Evolutionary conservation across 768 basidiomycete genomes (phyloP).

Genomic region (Collybia mongolica): DNA sequence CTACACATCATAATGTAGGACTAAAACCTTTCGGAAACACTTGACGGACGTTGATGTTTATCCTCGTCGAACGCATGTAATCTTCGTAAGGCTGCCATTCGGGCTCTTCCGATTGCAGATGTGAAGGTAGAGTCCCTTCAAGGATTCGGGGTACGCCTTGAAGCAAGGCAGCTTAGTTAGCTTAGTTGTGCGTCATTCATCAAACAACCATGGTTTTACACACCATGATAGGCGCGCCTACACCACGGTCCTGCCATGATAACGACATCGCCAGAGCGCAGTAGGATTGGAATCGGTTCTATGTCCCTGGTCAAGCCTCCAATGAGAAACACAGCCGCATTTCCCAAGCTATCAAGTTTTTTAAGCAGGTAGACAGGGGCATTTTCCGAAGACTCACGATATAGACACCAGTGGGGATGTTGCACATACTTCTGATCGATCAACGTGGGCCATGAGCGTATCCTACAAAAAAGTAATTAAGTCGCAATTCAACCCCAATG

Average conservation of each 20-base stretch:
- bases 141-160: conserved; percentile 86
- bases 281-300: conserved; percentile 75
- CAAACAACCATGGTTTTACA: conserved; percentile 15
- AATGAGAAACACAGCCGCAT: conserved; percentile 86
- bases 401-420: conserved; percentile 92
- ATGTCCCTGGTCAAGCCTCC: conserved; percentile 79
- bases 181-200: no score
- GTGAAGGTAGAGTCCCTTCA: conserved; percentile 71
- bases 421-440: conserved; percentile 91
- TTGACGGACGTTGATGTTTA: conserved; percentile 93
- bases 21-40: conserved; percentile 76
- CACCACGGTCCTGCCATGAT: conserved; percentile 91
- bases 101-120: conserved; percentile 39
- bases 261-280: conserved; percentile 89
- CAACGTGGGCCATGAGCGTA: conserved; percentile 96
- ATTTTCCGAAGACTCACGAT: conserved; percentile 54
- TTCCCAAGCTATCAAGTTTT: conserved; percentile 64
- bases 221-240: conserved; percentile 90
- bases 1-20: conserved; percentile 17
- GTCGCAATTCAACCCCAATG: background rate
- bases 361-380: background rate
- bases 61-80: conserved; percentile 68
- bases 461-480: conserved; percentile 44
- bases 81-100: conserved; percentile 63
- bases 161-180: background rate